Base-by-base conservation (phyloP, 441 rosid species). In the Codiaeum variegatum region DNA sequence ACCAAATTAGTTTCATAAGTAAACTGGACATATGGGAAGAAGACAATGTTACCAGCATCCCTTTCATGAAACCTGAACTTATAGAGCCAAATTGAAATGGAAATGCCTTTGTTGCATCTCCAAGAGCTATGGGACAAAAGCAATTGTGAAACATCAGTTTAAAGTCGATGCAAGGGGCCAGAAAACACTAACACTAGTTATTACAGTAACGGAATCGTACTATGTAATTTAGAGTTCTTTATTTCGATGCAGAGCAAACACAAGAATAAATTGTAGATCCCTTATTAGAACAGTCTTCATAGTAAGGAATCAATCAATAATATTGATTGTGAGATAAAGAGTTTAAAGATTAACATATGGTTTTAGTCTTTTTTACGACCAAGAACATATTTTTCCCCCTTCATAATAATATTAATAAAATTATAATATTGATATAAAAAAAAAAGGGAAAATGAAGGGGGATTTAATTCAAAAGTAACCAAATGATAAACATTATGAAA, bases 51-150 rank as follows among this genome's bases (percentile, higher is more conserved):
- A 88, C 90, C 91, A 85, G 89, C 91, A 84, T 83, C 75, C 94
- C 97, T 77, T 91, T 85, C 91, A 93, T 85, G 73, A 84, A 77
- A 69, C 88, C 94, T 28, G 98, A 92, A 79, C 83, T 88, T 77
- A 96, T 75, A 58, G 98, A 85, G 75, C 99, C 99, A 83, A 93
- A 96, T 52, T 93, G 98, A 63, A 93, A 86, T 61, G 92, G 52
- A 71, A 90, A 89, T 71, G 77, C 84, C 79, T 88, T 87, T 18
- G 97, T 85, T 21, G 87, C 75, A 75, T 92, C 96, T 78, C 78
- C 91, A 42, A 90, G 29, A 19, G 61, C 85, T 86, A 72, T 16
- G 44, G 72, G 82, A 85, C 23, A 34, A 28, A 16, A 69, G 68
- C 40, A 66, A 73, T 62, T 42, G 69, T 2, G 32, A 66, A 67